Percentiles rank a stretch among this genome's conserved stretches.
Evolutionary conservation across 225 moss, liverwort and hornwort genomes (phyloP).

Genomic region (Sphagnum tenellum): DNA sequence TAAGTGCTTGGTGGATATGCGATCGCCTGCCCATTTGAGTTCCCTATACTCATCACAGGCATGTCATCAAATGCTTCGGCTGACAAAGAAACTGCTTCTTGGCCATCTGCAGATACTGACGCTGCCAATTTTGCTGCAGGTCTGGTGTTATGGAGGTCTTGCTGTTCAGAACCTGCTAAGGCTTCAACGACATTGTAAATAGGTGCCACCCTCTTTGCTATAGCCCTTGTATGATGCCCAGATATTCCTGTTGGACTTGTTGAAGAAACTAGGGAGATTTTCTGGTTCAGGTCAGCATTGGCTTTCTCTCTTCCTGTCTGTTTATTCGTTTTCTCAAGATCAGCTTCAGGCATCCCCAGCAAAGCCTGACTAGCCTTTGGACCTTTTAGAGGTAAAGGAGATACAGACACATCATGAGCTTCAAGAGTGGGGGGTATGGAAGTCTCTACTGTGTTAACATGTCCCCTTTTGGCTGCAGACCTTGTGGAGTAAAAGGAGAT

Average conservation of each 20-base stretch:
- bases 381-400: slow-evolving; percentile 6
- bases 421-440: slow-evolving; percentile 1
- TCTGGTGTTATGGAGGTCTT: too few species aligned
- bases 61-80: too few species aligned
- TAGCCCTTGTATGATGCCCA: slow-evolving; percentile 4
- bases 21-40: background rate
- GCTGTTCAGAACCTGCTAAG: too few species aligned
- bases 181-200: background rate
- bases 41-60: background rate
- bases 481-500: slow-evolving; percentile 23
- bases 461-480: slow-evolving; percentile 24
- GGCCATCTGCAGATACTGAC: too few species aligned
- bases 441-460: too few species aligned
- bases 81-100: too few species aligned
- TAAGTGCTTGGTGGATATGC: background rate
- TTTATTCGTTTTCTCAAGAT: slow-evolving; percentile 14
- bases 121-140: too few species aligned
- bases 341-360: slow-evolving; percentile 17
- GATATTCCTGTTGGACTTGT: slow-evolving; percentile 22
- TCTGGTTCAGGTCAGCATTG: slow-evolving; percentile 20
- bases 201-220: slow-evolving; percentile 1
- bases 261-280: slow-evolving; percentile 13
- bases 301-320: slow-evolving; percentile 3
- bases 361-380: slow-evolving; percentile 5
- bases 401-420: slow-evolving; percentile 14